Conservation (phyloP, 1,139 yeast species). For the Pichia terricola region DNA sequence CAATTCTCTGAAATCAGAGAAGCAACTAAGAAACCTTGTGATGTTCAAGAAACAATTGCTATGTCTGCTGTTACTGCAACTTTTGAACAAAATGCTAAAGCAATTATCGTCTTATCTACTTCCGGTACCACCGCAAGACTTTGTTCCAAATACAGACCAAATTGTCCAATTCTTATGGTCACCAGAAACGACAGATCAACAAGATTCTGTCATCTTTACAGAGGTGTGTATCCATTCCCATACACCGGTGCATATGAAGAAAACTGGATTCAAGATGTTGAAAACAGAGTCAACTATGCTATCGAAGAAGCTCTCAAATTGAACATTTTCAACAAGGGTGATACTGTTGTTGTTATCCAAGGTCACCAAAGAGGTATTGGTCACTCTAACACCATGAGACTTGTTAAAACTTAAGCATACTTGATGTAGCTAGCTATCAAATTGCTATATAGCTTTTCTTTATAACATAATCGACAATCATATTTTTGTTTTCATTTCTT, state of each 20-base stretch:
- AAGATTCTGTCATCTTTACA: conserved; percentile 89
- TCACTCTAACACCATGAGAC: conserved; percentile 96
- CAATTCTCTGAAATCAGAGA: conserved; percentile 84
- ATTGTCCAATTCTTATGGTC: conserved; percentile 95
- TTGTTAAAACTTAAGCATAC: conserved; percentile 17
- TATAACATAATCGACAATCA: too few relatives aligned
- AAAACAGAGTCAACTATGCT: conserved; percentile 90
- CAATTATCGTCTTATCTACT: conserved; percentile 91
- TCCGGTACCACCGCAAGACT: conserved; percentile 94
- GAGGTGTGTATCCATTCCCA: conserved; percentile 97
- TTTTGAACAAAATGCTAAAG: conserved; percentile 93
- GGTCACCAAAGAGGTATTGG: conserved; percentile 99
- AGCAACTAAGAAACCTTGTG: conserved; percentile 80
- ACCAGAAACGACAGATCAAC: conserved; percentile 93
- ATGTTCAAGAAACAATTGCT: conserved; percentile 94
- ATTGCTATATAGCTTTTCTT: too few relatives aligned
- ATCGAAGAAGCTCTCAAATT: conserved; percentile 81
- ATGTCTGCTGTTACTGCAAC: conserved; percentile 95
- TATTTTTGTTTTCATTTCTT: too few relatives aligned
- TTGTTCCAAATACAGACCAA: conserved; percentile 95
- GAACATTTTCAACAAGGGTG: conserved; percentile 82
- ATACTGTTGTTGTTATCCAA: conserved; percentile 87
- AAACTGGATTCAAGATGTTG: conserved; percentile 96
- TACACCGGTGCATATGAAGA: conserved; percentile 58
- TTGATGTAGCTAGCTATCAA: too few relatives aligned